These are phyloP conservation scores for Verruconis gallopava DNA, from an alignment of 2,329 filamentous ascomycete genomes.

Conservation along the genomic window DNA sequence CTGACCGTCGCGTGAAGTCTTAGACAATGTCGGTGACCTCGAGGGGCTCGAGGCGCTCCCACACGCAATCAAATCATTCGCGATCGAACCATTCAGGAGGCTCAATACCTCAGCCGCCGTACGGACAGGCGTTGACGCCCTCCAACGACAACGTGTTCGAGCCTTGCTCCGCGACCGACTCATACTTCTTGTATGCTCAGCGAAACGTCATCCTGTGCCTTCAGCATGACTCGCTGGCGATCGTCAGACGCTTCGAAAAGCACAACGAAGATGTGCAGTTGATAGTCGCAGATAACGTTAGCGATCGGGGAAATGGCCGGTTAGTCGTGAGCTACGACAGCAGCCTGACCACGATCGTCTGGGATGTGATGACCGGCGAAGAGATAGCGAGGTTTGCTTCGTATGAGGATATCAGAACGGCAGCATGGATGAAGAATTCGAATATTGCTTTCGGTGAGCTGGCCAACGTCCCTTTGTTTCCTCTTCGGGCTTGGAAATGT, in stretches of 20 bases:
- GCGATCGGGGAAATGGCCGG: conserved; percentile 71
- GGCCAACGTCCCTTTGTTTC: neutral
- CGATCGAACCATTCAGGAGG: conserved; percentile 18
- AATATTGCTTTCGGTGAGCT: conserved; percentile 90
- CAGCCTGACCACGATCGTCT: conserved; percentile 85
- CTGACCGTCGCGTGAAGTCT: conserved; percentile 1
- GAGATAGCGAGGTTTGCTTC: conserved; percentile 87
- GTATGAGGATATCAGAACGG: conserved; percentile 73
- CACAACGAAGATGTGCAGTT: conserved; percentile 75
- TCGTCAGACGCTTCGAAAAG: conserved; percentile 73
- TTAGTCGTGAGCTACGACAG: conserved; percentile 88
- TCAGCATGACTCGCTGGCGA: conserved; percentile 81
- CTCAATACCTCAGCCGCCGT: conserved; percentile 18
- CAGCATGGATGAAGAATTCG: conserved; percentile 92
- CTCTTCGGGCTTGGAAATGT: too few relatives aligned
- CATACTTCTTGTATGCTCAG: conserved; percentile 80
- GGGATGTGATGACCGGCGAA: conserved; percentile 86
- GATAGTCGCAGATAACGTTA: conserved; percentile 81
- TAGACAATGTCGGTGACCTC: conserved; percentile 11
- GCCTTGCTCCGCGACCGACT: conserved; percentile 80
- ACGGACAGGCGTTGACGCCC: conserved; percentile 31
- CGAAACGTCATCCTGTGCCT: conserved; percentile 72
- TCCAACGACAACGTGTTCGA: conserved; percentile 50
- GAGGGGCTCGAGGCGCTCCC: conserved; percentile 14
- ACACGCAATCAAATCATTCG: conserved; percentile 19